Conservation (phyloP, 2,329 filamentous ascomycete genomes). For the Bipolaris victoriae region DNA sequence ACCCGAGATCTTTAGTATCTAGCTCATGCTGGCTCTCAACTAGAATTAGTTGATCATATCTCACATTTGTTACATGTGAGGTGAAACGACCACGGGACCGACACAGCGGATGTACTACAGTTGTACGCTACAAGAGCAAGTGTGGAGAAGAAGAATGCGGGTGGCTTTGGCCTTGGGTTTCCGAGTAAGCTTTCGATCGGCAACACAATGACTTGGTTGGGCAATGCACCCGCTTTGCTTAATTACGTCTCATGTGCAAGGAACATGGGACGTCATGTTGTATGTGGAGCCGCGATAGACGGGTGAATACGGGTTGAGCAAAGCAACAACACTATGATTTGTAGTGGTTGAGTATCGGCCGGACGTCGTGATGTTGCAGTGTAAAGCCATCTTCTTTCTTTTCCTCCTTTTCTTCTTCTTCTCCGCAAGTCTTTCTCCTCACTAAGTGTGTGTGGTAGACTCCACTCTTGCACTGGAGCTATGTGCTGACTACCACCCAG, state of each 20-base stretch:
- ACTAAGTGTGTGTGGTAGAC: neutral
- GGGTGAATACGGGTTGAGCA: neutral
- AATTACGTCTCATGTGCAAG: neutral
- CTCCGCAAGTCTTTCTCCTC: neutral
- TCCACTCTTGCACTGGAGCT: neutral
- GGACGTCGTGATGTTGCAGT: neutral
- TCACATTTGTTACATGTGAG: too few relatives aligned
- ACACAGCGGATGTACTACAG: too few relatives aligned
- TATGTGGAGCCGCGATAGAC: neutral
- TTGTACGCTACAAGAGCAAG: neutral
- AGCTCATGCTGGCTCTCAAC: too few relatives aligned
- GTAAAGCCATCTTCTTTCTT: neutral
- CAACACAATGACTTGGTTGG: neutral
- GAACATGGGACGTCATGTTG: neutral
- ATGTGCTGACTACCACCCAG: neutral
- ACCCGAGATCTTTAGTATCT: too few relatives aligned
- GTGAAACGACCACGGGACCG: too few relatives aligned
- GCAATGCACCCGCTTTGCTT: conserved; percentile 6
- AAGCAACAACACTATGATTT: neutral
- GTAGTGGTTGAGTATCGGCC: too few relatives aligned
- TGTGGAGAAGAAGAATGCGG: conserved; percentile 6
- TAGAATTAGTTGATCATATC: too few relatives aligned
- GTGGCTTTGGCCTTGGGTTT: neutral
- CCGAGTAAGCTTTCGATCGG: conserved; percentile 8
- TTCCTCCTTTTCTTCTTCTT: neutral